Evolutionary conservation across 2,329 filamentous ascomycete species (phyloP), one percentile per base, ranked within the genome.

Genomic region (Diaporthe aspalathi): DNA sequence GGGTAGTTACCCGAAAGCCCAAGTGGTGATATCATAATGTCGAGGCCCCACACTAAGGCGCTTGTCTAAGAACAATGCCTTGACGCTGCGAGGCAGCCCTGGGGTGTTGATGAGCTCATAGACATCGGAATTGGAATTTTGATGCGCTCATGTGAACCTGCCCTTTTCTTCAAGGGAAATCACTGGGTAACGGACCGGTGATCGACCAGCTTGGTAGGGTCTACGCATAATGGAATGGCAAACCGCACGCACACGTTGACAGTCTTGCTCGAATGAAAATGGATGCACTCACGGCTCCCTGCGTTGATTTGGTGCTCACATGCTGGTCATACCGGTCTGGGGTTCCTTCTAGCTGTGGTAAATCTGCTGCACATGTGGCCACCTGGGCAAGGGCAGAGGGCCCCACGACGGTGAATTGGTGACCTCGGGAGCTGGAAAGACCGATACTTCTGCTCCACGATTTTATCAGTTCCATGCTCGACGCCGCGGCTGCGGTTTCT

Each of bases 11-110:
- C 32, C 5, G 2, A n/a, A 27, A 38, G 22, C n/a, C 47, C n/a
- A 29, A 70, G 68, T 70, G 68, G 57, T 70, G 68, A 70, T 70
- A 70, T 70, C 57, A 70, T 70, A 11, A 27, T 22, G 5, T 40
- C 45, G 14, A 1, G 32, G 20, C 29, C 49, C 8, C 29, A 56
- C 68, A 57, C 68, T 70, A 70, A 27, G 17, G 43, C 20, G 16
- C 2, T 24, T 5, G 54, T 17, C 47, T 14, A 14, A 53, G 62
- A 52, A 49, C 20, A 66, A 52, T 22, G 14, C 32, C 27, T 47
- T 27, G 20, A n/a, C n/a, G 20, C 17, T n/a, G 32, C 6, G 12
- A 57, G n/a, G 40, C 6, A 57, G n/a, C n/a, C n/a, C 32, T 32
- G 32, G 32, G 32, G 32, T 32, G 32, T 40, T 24, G 32, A 57